Conservation (phyloP, 2,329 filamentous ascomycete species). For the Aspergillus phoenicis region DNA sequence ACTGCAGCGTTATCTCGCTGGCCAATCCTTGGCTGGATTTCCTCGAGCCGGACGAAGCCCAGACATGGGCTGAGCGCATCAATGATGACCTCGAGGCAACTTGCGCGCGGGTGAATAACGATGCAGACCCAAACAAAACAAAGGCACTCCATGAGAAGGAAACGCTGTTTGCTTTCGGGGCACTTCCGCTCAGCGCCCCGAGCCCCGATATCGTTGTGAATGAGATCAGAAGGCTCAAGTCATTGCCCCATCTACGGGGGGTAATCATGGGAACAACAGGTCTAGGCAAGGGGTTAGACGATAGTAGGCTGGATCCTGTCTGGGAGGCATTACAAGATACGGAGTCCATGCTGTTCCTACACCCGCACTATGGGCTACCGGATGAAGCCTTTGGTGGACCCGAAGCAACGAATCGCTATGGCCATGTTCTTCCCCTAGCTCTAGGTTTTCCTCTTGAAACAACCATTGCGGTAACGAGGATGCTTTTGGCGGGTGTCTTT, state of each 20-base stretch:
- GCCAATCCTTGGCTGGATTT: slow-evolving; percentile 97
- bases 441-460: slow-evolving; percentile 91
- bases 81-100: slow-evolving; percentile 77
- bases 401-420: slow-evolving; percentile 69
- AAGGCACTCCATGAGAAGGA: slow-evolving; percentile 54
- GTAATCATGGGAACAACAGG: slow-evolving; percentile 86
- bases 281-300: slow-evolving; percentile 77
- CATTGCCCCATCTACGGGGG: slow-evolving; percentile 72
- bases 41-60: slow-evolving; percentile 63
- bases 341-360: slow-evolving; percentile 73
- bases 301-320: slow-evolving; percentile 70
- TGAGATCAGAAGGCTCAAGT: slow-evolving; percentile 65
- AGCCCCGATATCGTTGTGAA: slow-evolving; percentile 59
- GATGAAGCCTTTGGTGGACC: slow-evolving; percentile 79
- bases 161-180: slow-evolving; percentile 79
- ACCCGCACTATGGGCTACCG: slow-evolving; percentile 89
- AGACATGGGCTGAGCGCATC: slow-evolving; percentile 64
- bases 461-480: slow-evolving; percentile 82
- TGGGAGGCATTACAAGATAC: slow-evolving; percentile 69
- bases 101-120: slow-evolving; percentile 57
- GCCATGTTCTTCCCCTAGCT: slow-evolving; percentile 82
- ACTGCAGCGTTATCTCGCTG: slow-evolving; percentile 81
- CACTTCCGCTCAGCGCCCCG: slow-evolving; percentile 74
- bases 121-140: slow-evolving; percentile 21
- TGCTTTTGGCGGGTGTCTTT: slow-evolving; percentile 85